Percentiles rank a stretch among this genome's conserved stretches.
phyloP scores from a whole-genome alignment of 768 basidiomycete genomes.

The Lactarius hengduanensis region DNA sequence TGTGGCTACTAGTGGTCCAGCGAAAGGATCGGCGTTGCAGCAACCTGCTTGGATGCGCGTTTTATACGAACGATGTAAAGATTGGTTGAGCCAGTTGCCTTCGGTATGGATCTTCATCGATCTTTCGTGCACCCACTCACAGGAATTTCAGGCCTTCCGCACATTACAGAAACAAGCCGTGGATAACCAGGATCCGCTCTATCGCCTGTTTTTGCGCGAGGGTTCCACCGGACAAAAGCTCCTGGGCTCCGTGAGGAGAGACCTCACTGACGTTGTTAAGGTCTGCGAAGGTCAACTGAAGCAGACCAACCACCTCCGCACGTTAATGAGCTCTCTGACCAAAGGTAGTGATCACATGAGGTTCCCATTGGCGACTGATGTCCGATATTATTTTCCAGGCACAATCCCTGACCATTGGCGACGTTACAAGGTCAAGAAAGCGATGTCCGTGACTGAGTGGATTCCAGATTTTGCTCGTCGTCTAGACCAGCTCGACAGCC shows the following conservation, averaged over 20 bases:
- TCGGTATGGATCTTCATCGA: slow-evolving; percentile 45
- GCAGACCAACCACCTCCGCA: slow-evolving; percentile 95
- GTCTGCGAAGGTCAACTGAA: slow-evolving; percentile 87
- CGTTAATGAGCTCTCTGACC: slow-evolving; percentile 82
- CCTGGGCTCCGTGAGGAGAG: slow-evolving; percentile 73
- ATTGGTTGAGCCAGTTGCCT: slow-evolving; percentile 80
- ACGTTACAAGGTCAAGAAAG: slow-evolving; percentile 81
- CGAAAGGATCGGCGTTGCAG: slow-evolving; percentile 63
- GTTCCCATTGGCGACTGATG: slow-evolving; percentile 23
- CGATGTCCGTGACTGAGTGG: slow-evolving; percentile 83
- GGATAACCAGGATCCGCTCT: slow-evolving; percentile 80
- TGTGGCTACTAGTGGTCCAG: slow-evolving; percentile 47
- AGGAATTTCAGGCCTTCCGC: slow-evolving; percentile 53
- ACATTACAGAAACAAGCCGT: slow-evolving; percentile 60
- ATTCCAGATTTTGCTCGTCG: slow-evolving; percentile 79
- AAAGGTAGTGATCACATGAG: slow-evolving; percentile 58
- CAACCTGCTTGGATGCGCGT: slow-evolving; percentile 96
- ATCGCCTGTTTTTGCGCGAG: slow-evolving; percentile 87
- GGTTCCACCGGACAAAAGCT: slow-evolving; percentile 76
- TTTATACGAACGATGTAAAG: slow-evolving; percentile 74
- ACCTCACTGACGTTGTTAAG: slow-evolving; percentile 76
- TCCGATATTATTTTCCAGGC: slow-evolving; percentile 45
- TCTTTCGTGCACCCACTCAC: slow-evolving; percentile 23
- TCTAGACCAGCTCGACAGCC: slow-evolving; percentile 75
- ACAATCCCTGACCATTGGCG: slow-evolving; percentile 88